phyloP scores from a whole-genome alignment of 768 basidiomycete genomes.

The Tricholoma furcatifolium region DNA sequence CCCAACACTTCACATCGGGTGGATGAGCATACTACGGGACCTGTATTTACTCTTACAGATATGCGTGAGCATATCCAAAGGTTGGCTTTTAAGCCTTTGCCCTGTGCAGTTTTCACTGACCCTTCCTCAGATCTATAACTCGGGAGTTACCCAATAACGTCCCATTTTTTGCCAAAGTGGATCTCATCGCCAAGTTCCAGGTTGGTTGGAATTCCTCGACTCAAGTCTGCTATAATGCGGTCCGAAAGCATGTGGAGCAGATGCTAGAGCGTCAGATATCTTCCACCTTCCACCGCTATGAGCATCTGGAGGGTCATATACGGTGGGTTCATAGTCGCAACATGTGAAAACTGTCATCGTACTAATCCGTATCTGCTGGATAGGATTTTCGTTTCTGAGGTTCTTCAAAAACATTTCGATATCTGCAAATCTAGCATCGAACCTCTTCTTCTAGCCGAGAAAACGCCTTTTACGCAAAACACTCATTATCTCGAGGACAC shows the following conservation, averaged over 20 bases:
- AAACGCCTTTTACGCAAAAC: conserved; percentile 42
- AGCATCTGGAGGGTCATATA: conserved; percentile 29
- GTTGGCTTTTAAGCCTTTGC: conserved; percentile 18
- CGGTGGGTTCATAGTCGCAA: conserved; percentile 25
- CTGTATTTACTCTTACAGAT: conserved; percentile 27
- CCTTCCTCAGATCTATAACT: conserved; percentile 29
- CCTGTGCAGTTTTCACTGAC: neutral
- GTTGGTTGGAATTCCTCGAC: conserved; percentile 27
- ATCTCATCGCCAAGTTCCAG: conserved; percentile 31
- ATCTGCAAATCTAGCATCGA: conserved; percentile 23
- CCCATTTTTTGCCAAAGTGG: conserved; percentile 34
- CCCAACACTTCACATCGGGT: neutral
- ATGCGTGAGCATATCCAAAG: conserved; percentile 30
- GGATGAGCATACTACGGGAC: conserved; percentile 16
- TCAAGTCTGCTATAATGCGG: conserved; percentile 22
- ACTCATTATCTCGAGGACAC: conserved; percentile 32
- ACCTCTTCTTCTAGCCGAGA: conserved; percentile 33
- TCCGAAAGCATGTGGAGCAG: conserved; percentile 25
- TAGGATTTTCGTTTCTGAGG: conserved; percentile 21
- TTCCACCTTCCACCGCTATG: conserved; percentile 40
- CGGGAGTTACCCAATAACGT: conserved; percentile 38
- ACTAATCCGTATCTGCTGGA: neutral
- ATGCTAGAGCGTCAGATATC: conserved; percentile 28
- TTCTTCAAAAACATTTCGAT: conserved; percentile 19
- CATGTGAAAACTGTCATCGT: too few relatives aligned